Evolutionary conservation across 176 grass and related monocot species (phyloP).

Genomic region (Hyparrhenia diplandra): DNA sequence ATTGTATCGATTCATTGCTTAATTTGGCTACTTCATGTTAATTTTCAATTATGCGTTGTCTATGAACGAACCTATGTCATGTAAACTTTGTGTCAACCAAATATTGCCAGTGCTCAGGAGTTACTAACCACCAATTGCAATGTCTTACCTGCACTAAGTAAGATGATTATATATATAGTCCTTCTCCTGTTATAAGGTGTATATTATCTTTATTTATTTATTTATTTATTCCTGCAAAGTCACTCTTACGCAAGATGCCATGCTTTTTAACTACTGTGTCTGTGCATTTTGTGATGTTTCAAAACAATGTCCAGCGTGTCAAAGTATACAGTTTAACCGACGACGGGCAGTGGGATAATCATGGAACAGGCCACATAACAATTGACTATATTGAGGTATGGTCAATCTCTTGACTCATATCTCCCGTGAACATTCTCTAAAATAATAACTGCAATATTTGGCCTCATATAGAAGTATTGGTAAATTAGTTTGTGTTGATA

Average conservation of each 20-base stretch:
- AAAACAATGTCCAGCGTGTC: constrained; percentile 58
- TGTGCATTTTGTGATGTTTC: constrained; percentile 18
- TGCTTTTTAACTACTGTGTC: constrained; percentile 6
- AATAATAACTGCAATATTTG: not conserved
- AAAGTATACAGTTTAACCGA: constrained; percentile 59
- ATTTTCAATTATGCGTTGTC: not conserved
- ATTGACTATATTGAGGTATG: constrained; percentile 73
- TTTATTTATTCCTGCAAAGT: not conserved
- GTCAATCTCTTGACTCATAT: constrained; percentile 1
- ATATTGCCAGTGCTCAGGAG: not conserved
- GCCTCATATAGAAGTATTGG: not conserved
- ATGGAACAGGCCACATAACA: constrained; percentile 73
- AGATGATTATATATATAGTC: not conserved
- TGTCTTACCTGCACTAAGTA: not conserved
- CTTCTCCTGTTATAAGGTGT: not conserved
- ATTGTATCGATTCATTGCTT: not conserved
- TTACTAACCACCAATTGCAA: not conserved
- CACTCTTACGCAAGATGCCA: not conserved
- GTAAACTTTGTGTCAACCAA: not conserved
- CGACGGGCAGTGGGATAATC: constrained; percentile 73
- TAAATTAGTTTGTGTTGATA: constrained; percentile 15
- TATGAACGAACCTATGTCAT: not conserved
- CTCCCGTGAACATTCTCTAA: not conserved
- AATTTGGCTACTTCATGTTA: not conserved
- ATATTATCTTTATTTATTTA: not conserved